A percentile compares a stretch with the other conserved stretches of the same genome.
Evolutionary conservation across 495 filamentous ascomycete genomes (phyloP).

Genomic region (Talaromyces borbonicus): DNA sequence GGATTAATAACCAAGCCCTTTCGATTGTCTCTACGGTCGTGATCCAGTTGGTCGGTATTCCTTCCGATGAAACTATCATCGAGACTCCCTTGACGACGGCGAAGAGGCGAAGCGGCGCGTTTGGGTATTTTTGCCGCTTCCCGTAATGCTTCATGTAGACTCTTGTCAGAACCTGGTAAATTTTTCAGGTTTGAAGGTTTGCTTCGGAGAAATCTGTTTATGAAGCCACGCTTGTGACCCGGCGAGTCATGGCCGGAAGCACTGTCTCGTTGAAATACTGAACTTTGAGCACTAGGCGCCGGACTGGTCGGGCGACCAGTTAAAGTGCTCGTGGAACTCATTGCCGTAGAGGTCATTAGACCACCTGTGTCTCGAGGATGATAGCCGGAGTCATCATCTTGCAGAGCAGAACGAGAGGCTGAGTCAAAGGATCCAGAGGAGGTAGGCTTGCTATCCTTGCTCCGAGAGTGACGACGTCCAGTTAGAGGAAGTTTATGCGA

Average conservation of each 20-base stretch:
- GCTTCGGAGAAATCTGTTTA: slow-evolving; percentile 53
- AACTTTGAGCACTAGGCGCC: slow-evolving; percentile 58
- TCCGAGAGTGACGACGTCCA: slow-evolving; percentile 59
- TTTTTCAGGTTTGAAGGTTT: slow-evolving; percentile 39
- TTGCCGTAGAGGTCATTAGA: slow-evolving; percentile 29
- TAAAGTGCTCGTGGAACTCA: slow-evolving; percentile 39
- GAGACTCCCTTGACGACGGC: slow-evolving; percentile 33
- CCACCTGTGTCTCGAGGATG: slow-evolving; percentile 36
- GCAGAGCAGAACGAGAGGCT: slow-evolving; percentile 38
- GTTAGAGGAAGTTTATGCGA: slow-evolving; percentile 53
- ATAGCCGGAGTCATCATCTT: slow-evolving; percentile 49
- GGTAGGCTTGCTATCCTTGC: slow-evolving; percentile 61
- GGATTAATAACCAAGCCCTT: slow-evolving; percentile 27
- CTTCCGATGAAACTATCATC: slow-evolving; percentile 21
- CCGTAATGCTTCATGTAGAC: slow-evolving; percentile 36
- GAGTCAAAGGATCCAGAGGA: slow-evolving; percentile 34
- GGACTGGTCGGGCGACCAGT: slow-evolving; percentile 60
- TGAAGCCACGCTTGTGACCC: slow-evolving; percentile 53
- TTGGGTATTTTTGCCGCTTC: slow-evolving; percentile 32
- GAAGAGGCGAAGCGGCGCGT: slow-evolving; percentile 42
- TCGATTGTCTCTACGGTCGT: slow-evolving; percentile 35
- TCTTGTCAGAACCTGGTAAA: slow-evolving; percentile 35
- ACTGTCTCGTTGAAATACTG: slow-evolving; percentile 32
- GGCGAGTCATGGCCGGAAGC: slow-evolving; percentile 50
- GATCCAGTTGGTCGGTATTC: slow-evolving; percentile 25